These are phyloP conservation scores for Ceriops tagal DNA, from an alignment of 345 rosid species.

Conservation along the genomic window DNA sequence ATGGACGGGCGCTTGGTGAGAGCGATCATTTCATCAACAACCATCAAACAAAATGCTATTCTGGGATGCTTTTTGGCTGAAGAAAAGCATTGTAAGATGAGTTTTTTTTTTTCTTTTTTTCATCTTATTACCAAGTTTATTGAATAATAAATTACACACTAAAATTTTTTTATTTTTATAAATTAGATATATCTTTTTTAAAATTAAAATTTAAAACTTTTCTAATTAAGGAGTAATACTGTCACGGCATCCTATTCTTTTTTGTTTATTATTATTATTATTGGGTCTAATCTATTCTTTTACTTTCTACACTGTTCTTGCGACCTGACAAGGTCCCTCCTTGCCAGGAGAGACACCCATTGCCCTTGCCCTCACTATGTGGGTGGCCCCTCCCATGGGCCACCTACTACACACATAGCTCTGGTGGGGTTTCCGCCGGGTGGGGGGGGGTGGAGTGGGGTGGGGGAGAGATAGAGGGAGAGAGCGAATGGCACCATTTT, in stretches of 20 bases:
- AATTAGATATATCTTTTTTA: too few relatives aligned
- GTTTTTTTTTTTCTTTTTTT: constrained; percentile 2
- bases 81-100: constrained; percentile 19
- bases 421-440: not conserved
- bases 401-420: constrained; percentile 16
- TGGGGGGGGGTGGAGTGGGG: not conserved
- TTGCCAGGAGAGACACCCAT: constrained; percentile 32
- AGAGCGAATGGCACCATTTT: not conserved
- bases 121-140: too few relatives aligned
- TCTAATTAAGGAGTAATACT: too few relatives aligned
- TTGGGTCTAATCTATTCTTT: too few relatives aligned
- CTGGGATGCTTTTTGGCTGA: constrained; percentile 26
- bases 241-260: constrained; percentile 12
- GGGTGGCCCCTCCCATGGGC: constrained; percentile 15
- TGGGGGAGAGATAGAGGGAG: not conserved
- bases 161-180: too few relatives aligned
- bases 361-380: constrained; percentile 42
- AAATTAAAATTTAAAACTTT: too few relatives aligned
- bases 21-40: constrained; percentile 50
- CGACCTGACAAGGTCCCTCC: constrained; percentile 30
- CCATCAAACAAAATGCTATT: constrained; percentile 29
- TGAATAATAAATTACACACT: too few relatives aligned
- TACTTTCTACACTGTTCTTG: not conserved
- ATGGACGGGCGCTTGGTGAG: constrained; percentile 35
- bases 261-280: not conserved